Evolutionary conservation across 495 filamentous ascomycete species (phyloP).

Genomic region (Podospora australis): DNA sequence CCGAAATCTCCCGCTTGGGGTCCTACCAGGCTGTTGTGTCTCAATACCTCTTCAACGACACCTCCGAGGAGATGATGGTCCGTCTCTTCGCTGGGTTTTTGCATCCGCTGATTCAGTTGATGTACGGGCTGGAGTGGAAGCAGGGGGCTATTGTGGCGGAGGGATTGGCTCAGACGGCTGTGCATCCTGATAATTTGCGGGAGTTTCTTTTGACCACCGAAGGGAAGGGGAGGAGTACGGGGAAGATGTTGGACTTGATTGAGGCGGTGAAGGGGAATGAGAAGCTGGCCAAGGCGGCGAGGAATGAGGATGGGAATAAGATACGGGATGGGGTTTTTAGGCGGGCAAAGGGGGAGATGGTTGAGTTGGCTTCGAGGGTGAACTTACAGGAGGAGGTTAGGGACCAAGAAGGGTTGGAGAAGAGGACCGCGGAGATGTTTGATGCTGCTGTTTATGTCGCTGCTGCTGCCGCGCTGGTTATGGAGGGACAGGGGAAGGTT

Average conservation of each 20-base stretch:
- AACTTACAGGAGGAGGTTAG: slow-evolving; percentile 53
- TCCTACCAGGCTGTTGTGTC: slow-evolving; percentile 51
- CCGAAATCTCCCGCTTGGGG: slow-evolving; percentile 50
- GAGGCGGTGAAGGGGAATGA: slow-evolving; percentile 50
- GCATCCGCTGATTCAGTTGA: slow-evolving; percentile 80
- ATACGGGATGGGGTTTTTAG: slow-evolving; percentile 59
- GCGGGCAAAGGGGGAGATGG: slow-evolving; percentile 56
- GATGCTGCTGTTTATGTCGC: slow-evolving; percentile 61
- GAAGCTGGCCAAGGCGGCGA: slow-evolving; percentile 45
- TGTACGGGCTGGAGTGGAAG: slow-evolving; percentile 73
- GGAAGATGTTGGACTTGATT: slow-evolving; percentile 51
- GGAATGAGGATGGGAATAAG: slow-evolving; percentile 53
- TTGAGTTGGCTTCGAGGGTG: slow-evolving; percentile 53
- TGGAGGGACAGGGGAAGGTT: slow-evolving; percentile 55
- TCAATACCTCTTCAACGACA: slow-evolving; percentile 55
- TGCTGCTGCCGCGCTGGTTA: slow-evolving; percentile 42
- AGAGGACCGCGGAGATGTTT: slow-evolving; percentile 70
- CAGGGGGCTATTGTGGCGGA: slow-evolving; percentile 79
- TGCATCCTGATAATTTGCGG: slow-evolving; percentile 49
- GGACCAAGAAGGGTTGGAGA: no score
- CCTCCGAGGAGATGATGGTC: slow-evolving; percentile 13
- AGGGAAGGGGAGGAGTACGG: slow-evolving; percentile 30
- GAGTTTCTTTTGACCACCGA: slow-evolving; percentile 50
- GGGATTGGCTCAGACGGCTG: slow-evolving; percentile 67
- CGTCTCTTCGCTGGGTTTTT: slow-evolving; percentile 51